Base-by-base conservation (phyloP, 257 asterid genomes). In the Avicennia marina region DNA sequence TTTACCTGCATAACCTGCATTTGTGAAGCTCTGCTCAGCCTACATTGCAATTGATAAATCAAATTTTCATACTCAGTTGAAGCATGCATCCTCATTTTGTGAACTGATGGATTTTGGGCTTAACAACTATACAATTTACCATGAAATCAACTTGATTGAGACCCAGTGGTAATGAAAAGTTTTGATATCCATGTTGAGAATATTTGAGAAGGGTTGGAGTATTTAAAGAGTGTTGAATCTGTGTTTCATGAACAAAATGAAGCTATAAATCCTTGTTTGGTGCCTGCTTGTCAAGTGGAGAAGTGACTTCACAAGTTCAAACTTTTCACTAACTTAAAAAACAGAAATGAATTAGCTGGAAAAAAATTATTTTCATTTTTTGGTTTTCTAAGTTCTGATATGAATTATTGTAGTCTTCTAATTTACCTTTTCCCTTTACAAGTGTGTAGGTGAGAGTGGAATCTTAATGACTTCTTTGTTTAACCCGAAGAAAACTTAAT, bases 401-500 rank as follows among this genome's bases (percentile, higher is more conserved):
- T n/a, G n/a, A n/a, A n/a, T n/a, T n/a, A n/a, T n/a, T n/a, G n/a
- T n/a, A n/a, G n/a, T n/a, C n/a, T n/a, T n/a, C n/a, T n/a, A n/a
- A n/a, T n/a, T n/a, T 24, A 17, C 11, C 15, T 40, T 10, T 32
- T 40, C 22, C 9, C 58, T 16, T 39, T 52, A n/a, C 17, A 31
- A 12, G 38, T 27, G 24, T 42, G 43, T 39, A 40, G 29, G 13
- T 44, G 15, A 21, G 38, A 63, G 56, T 41, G 42, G 20, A 50
- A 41, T 63, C 56, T 31, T 17, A 16, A 21, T 29, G 53, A 4
- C 21, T 58, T 48, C 34, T 50, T 45, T 62, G 43, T 46, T n/a
- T n/a, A n/a, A n/a, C n/a, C n/a, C n/a, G n/a, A n/a, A n/a, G n/a
- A n/a, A n/a, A 17, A 20, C 50, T 20, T 58, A 43, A 15, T 43